These are phyloP conservation scores for Peniophora sp. DNA, from an alignment of 1,284 basidiomycete genomes.

Conservation along the genomic window DNA sequence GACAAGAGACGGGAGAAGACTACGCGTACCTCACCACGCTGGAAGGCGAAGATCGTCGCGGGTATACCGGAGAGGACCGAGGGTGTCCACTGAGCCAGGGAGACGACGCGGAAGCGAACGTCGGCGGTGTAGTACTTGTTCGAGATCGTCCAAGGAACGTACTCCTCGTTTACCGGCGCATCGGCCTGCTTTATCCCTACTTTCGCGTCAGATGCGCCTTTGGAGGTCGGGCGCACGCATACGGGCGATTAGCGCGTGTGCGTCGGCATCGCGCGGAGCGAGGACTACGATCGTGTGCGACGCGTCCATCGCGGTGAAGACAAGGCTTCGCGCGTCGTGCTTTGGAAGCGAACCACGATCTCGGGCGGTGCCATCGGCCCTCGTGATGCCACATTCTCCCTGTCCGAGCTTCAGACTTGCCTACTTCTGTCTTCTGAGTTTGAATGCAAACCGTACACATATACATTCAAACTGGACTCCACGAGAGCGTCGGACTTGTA, in stretches of 20 bases:
- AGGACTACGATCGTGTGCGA: conserved; percentile 6
- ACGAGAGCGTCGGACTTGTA: too few relatives aligned
- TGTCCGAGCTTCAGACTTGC: too few relatives aligned
- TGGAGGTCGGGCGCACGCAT: conserved; percentile 6
- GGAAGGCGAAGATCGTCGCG: conserved; percentile 68
- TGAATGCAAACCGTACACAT: too few relatives aligned
- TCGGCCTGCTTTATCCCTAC: conserved; percentile 14
- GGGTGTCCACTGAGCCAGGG: conserved; percentile 31
- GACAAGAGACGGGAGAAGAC: conserved; percentile 6
- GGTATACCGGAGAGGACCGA: conserved; percentile 39
- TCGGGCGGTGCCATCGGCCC: too few relatives aligned
- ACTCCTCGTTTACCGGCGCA: conserved; percentile 14
- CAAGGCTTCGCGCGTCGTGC: too few relatives aligned
- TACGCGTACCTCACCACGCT: conserved; percentile 48
- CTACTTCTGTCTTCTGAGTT: too few relatives aligned
- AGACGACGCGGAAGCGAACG: conserved; percentile 58
- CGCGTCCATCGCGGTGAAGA: too few relatives aligned
- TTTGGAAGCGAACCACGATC: too few relatives aligned
- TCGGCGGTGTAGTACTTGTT: conserved; percentile 84
- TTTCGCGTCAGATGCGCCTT: conserved; percentile 6
- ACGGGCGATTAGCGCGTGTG: conserved; percentile 10
- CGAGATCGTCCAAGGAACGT: conserved; percentile 66
- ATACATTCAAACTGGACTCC: too few relatives aligned
- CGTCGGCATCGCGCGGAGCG: conserved; percentile 6
- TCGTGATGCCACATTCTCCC: too few relatives aligned